Evolutionary conservation across 2,329 filamentous ascomycete species (phyloP).

Genomic region (Stemphylium beticola): DNA sequence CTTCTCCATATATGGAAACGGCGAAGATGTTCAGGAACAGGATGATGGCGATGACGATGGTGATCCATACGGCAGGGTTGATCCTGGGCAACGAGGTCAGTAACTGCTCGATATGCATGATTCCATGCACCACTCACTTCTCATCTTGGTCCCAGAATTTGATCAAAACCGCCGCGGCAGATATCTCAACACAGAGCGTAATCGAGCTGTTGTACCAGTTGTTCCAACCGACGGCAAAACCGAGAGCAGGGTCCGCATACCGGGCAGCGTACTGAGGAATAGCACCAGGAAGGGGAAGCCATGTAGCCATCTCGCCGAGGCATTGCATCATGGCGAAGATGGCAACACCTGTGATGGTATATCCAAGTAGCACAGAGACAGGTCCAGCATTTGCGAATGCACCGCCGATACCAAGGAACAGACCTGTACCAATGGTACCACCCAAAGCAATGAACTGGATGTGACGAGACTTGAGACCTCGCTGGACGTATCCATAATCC

Average conservation of each 20-base stretch:
- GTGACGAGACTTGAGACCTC: slow-evolving; percentile 59
- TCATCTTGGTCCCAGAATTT: slow-evolving; percentile 42
- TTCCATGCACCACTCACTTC: slow-evolving; percentile 10
- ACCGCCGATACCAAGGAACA: slow-evolving; percentile 44
- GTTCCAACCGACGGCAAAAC: slow-evolving; percentile 31
- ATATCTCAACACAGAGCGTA: slow-evolving; percentile 46
- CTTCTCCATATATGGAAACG: slow-evolving; percentile 52
- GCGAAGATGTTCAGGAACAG: slow-evolving; percentile 45
- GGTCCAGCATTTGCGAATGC: slow-evolving; percentile 44
- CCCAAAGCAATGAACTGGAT: slow-evolving; percentile 66
- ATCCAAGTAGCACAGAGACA: slow-evolving; percentile 46
- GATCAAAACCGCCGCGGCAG: slow-evolving; percentile 43
- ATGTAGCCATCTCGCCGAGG: slow-evolving; percentile 52
- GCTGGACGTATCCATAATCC: slow-evolving; percentile 16
- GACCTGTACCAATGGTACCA: slow-evolving; percentile 58
- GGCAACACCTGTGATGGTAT: slow-evolving; percentile 43
- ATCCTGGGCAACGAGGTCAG: slow-evolving; percentile 6
- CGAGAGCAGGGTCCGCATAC: slow-evolving; percentile 56
- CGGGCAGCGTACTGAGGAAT: slow-evolving; percentile 46
- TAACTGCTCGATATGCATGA: not conserved
- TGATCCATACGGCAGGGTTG: slow-evolving; percentile 41
- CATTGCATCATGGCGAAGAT: slow-evolving; percentile 51
- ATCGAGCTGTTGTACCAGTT: slow-evolving; percentile 45
- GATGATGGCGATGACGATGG: slow-evolving; percentile 45
- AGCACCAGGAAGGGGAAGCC: slow-evolving; percentile 49